A percentile compares a stretch with the other conserved stretches of the same genome.
Conservation (phyloP, 345 rosid species). For the Eucalyptus rudis region DNA sequence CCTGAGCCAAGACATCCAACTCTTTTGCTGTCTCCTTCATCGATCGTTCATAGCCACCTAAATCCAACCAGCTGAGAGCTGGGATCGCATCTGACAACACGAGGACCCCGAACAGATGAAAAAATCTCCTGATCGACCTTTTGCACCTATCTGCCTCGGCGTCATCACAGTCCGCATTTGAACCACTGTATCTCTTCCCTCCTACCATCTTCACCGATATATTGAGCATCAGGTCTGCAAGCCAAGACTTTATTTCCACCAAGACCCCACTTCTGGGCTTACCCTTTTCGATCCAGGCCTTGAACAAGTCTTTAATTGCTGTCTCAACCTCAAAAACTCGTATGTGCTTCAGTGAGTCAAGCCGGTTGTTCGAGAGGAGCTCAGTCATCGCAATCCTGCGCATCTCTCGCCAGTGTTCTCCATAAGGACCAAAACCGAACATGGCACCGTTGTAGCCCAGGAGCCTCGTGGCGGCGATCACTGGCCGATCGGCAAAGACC, state of each 20-base stretch:
- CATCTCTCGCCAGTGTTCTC: constrained; percentile 22
- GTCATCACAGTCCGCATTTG: too few relatives aligned
- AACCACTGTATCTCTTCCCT: not conserved
- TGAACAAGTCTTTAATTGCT: not conserved
- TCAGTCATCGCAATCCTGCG: constrained; percentile 2
- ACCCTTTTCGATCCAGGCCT: not conserved
- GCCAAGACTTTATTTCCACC: constrained; percentile 22
- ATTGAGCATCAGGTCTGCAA: constrained; percentile 8
- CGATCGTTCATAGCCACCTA: constrained; percentile 1
- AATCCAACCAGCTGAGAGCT: constrained; percentile 24
- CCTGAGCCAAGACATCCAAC: constrained; percentile 5
- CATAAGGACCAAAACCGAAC: constrained; percentile 27
- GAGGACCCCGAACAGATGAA: constrained; percentile 1
- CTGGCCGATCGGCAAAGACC: constrained; percentile 6
- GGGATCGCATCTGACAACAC: constrained; percentile 28
- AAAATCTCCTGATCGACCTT: not conserved
- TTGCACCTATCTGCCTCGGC: too few relatives aligned
- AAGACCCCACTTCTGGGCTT: not conserved
- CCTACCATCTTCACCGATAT: constrained; percentile 7
- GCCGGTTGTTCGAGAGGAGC: constrained; percentile 12
- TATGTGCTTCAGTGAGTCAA: constrained; percentile 8
- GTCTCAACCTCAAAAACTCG: constrained; percentile 5
- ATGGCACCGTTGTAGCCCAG: constrained; percentile 16
- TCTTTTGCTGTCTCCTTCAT: constrained; percentile 28
- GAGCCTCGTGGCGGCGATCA: constrained; percentile 1